Evolutionary conservation across 176 grass and related monocot genomes (phyloP).

Genomic region (Coix lacrymajobi): DNA sequence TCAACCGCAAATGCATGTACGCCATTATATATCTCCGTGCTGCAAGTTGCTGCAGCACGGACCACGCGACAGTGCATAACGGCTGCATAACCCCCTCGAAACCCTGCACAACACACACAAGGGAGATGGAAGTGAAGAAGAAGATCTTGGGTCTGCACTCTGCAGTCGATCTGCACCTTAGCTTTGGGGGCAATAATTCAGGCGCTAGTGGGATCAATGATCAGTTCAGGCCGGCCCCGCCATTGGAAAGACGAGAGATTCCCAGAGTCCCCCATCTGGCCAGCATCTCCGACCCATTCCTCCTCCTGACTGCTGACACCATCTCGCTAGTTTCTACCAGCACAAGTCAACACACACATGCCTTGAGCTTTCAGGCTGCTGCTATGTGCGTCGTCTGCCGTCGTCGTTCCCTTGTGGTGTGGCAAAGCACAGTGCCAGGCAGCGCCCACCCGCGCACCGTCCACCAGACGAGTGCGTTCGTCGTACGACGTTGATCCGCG

Average conservation of each 20-base stretch:
- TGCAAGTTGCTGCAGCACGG: neutral
- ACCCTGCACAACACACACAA: neutral
- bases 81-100: neutral
- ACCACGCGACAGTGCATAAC: neutral
- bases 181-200: slow-evolving; percentile 23
- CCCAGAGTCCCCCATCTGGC: neutral
- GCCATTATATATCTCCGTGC: neutral
- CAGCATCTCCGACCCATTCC: neutral
- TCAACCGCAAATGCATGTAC: neutral
- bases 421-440: neutral
- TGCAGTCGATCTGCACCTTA: neutral
- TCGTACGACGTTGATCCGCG: neutral
- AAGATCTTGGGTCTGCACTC: neutral
- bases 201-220: slow-evolving; percentile 9
- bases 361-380: neutral
- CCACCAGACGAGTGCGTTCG: neutral
- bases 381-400: neutral
- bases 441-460: neutral
- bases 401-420: neutral
- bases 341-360: neutral
- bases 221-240: neutral
- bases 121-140: neutral
- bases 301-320: neutral
- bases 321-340: neutral
- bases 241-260: neutral